A percentile compares a stretch with the other conserved stretches of the same genome.
These are phyloP conservation scores for Nicotiana paniculata DNA, from an alignment of 257 asterid genomes.

Conservation along the genomic window DNA sequence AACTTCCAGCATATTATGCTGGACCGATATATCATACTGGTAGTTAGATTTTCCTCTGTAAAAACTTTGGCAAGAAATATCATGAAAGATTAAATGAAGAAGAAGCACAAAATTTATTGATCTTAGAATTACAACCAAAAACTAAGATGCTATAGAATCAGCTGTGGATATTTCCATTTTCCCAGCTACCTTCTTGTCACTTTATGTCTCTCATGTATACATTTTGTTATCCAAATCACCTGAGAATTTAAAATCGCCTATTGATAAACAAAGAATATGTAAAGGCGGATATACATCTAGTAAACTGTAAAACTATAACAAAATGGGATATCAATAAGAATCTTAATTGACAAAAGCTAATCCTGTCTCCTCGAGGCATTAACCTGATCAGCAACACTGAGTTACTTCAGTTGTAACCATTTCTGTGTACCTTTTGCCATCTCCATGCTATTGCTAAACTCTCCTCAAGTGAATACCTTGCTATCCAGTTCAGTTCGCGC, in stretches of 20 bases:
- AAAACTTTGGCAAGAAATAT: neutral
- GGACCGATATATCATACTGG: neutral
- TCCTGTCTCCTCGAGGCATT: neutral
- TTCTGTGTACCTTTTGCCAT: conserved; percentile 87
- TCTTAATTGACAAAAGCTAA: neutral
- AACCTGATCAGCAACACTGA: neutral
- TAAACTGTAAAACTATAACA: neutral
- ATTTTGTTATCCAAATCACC: neutral
- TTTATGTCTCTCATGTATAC: neutral
- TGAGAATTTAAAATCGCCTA: neutral
- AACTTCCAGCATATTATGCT: too few species aligned
- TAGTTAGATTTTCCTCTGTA: neutral
- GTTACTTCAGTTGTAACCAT: conserved; percentile 37
- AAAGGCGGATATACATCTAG: neutral
- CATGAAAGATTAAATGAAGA: neutral
- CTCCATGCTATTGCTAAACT: conserved; percentile 81
- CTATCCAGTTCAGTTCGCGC: conserved; percentile 69
- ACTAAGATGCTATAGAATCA: neutral
- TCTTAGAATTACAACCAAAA: neutral
- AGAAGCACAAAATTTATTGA: neutral
- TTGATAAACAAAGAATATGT: neutral
- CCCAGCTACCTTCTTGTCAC: neutral
- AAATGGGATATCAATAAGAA: neutral
- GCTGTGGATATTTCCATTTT: neutral
- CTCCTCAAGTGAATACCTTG: conserved; percentile 61